Conservation (phyloP, 768 basidiomycete genomes). For the Cystofilobasidium ferigula region DNA sequence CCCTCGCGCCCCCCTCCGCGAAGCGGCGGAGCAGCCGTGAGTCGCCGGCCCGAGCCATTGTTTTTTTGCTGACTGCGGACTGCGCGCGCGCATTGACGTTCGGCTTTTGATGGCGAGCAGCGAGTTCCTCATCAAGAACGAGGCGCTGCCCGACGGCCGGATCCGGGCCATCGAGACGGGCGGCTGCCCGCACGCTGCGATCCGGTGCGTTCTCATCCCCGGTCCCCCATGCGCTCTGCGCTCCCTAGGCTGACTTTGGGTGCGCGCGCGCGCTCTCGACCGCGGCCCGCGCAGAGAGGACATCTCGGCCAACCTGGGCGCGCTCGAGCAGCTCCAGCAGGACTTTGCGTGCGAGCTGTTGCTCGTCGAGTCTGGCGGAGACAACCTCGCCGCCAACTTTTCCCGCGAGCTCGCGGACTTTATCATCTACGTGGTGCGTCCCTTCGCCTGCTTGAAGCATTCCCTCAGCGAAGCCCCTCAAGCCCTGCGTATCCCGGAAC, state of each 20-base stretch:
- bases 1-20: neutral
- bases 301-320: conserved; percentile 92
- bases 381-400: conserved; percentile 58
- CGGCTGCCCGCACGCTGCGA: conserved; percentile 95
- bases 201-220: conserved; percentile 44
- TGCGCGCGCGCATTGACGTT: no score
- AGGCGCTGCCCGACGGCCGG: conserved; percentile 61
- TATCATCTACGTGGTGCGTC: conserved; percentile 72
- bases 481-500: no score
- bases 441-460: neutral
- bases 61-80: no score
- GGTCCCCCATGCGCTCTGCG: neutral
- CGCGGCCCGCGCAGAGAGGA: conserved; percentile 49
- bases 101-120: no score
- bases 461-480: no score
- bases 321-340: conserved; percentile 84
- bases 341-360: conserved; percentile 81
- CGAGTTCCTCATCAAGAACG: conserved; percentile 87
- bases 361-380: conserved; percentile 74
- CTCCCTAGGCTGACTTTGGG: neutral
- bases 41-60: no score
- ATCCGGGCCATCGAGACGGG: conserved; percentile 91
- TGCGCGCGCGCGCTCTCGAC: neutral
- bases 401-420: conserved; percentile 93
- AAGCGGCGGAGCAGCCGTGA: no score